Evolutionary conservation across 768 basidiomycete genomes (phyloP).

Genomic region (Trametes cinnabarina): DNA sequence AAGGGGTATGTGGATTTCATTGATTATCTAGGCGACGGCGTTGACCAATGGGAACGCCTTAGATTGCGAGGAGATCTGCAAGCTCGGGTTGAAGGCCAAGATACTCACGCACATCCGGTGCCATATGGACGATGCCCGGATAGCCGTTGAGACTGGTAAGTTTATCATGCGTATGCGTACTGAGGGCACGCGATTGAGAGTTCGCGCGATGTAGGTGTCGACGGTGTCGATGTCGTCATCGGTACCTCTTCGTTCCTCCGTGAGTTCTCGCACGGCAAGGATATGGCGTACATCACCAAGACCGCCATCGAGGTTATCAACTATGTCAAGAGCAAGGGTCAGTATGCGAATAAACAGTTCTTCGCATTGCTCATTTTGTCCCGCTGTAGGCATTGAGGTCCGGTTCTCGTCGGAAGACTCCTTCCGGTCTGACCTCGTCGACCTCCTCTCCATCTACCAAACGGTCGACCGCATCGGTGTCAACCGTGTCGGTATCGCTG

Average conservation of each 20-base stretch:
- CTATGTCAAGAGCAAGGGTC: slow-evolving; percentile 97
- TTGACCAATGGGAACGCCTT: slow-evolving; percentile 22
- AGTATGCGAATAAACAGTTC: not conserved
- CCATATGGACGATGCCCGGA: slow-evolving; percentile 99
- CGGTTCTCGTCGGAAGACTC: slow-evolving; percentile 99
- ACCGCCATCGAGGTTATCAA: slow-evolving; percentile 98
- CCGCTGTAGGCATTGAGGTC: slow-evolving; percentile 72
- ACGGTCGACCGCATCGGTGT: slow-evolving; percentile 99
- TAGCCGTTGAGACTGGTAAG: slow-evolving; percentile 95
- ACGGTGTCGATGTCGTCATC: slow-evolving; percentile 98
- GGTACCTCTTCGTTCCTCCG: slow-evolving; percentile 98
- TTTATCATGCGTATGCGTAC: not conserved
- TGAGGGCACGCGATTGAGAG: not conserved
- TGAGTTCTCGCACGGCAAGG: slow-evolving; percentile 99
- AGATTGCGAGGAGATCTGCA: slow-evolving; percentile 99
- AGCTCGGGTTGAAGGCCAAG: slow-evolving; percentile 93
- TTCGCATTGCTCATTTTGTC: too few species aligned
- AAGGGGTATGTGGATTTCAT: slow-evolving; percentile 19
- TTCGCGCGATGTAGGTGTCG: slow-evolving; percentile 62
- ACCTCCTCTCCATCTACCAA: slow-evolving; percentile 97
- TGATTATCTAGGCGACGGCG: not conserved
- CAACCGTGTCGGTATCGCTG: slow-evolving; percentile 97
- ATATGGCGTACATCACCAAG: slow-evolving; percentile 99
- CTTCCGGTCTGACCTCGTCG: slow-evolving; percentile 99
- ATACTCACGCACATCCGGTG: slow-evolving; percentile 99